phyloP scores from a whole-genome alignment of 257 asterid species.

The Nicotiana noctiflora region DNA sequence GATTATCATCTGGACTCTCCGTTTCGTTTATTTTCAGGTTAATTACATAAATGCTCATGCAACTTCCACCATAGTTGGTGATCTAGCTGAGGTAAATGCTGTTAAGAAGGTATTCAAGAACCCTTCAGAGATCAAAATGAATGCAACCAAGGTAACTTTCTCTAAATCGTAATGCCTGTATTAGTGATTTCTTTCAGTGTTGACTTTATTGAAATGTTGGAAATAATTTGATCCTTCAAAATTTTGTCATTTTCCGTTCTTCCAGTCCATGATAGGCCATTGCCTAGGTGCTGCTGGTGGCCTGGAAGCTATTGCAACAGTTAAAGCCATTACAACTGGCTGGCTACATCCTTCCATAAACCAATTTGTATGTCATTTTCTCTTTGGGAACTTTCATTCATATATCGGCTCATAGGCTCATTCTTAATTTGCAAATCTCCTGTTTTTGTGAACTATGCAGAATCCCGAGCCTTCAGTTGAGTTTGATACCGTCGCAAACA shows the following conservation, averaged over 20 bases:
- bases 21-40: conserved; percentile 44
- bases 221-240: not conserved
- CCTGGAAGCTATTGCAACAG: conserved; percentile 86
- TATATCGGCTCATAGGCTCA: not conserved
- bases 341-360: conserved; percentile 93
- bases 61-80: conserved; percentile 89
- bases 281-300: conserved; percentile 99
- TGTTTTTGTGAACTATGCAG: conserved; percentile 31
- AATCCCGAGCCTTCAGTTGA: conserved; percentile 83
- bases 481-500: conserved; percentile 71
- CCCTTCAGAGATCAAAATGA: conserved; percentile 69
- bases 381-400: not conserved
- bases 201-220: not conserved
- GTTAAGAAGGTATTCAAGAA: conserved; percentile 85
- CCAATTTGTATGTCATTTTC: conserved; percentile 52
- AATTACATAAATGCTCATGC: conserved; percentile 95
- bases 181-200: not conserved
- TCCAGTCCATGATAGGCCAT: conserved; percentile 95
- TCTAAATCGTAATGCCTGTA: not conserved
- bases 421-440: not conserved
- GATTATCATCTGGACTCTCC: not conserved
- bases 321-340: conserved; percentile 81
- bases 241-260: not conserved
- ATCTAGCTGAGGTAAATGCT: conserved; percentile 88
- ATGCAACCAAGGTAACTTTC: conserved; percentile 72